phyloP scores from a whole-genome alignment of 2,329 filamentous ascomycete genomes.

The Colletotrichum gigasporum region DNA sequence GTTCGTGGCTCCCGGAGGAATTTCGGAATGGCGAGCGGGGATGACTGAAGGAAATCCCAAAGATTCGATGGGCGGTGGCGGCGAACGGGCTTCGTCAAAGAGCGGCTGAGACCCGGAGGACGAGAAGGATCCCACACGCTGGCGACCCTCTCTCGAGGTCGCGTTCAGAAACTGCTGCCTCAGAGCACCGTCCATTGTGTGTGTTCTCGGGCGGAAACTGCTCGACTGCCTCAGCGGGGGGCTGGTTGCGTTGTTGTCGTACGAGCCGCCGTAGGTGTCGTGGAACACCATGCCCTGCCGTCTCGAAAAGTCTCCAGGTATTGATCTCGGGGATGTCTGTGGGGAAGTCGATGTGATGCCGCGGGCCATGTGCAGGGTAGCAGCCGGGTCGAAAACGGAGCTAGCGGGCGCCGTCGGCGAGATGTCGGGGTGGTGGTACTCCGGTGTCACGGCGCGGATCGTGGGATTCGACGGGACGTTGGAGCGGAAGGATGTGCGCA shows the following conservation, averaged over 20 bases:
- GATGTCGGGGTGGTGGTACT: slow-evolving; percentile 43
- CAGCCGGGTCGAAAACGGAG: slow-evolving; percentile 16
- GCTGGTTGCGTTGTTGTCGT: slow-evolving; percentile 57
- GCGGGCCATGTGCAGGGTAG: slow-evolving; percentile 37
- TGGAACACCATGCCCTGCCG: slow-evolving; percentile 71
- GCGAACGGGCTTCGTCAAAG: slow-evolving; percentile 57
- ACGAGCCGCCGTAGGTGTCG: slow-evolving; percentile 61
- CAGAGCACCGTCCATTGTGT: slow-evolving; percentile 66
- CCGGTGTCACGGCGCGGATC: slow-evolving; percentile 74
- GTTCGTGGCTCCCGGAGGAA: slow-evolving; percentile 34
- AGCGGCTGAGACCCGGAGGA: slow-evolving; percentile 66
- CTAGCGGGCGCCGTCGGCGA: slow-evolving; percentile 18
- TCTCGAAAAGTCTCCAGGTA: slow-evolving; percentile 54
- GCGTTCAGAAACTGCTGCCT: slow-evolving; percentile 53
- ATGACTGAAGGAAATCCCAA: slow-evolving; percentile 53
- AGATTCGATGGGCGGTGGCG: slow-evolving; percentile 52
- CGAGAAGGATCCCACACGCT: slow-evolving; percentile 76
- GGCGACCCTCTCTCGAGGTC: slow-evolving; percentile 60
- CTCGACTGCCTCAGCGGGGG: slow-evolving; percentile 41
- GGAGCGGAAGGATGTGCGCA: slow-evolving; percentile 45
- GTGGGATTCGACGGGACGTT: slow-evolving; percentile 49
- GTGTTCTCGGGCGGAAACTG: slow-evolving; percentile 61
- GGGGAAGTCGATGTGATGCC: slow-evolving; percentile 48
- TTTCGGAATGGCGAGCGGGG: slow-evolving; percentile 38
- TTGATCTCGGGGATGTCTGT: slow-evolving; percentile 58